Base-by-base conservation (phyloP, 192 early-diverging fungal genomes). In the Podila clonocystis region DNA sequence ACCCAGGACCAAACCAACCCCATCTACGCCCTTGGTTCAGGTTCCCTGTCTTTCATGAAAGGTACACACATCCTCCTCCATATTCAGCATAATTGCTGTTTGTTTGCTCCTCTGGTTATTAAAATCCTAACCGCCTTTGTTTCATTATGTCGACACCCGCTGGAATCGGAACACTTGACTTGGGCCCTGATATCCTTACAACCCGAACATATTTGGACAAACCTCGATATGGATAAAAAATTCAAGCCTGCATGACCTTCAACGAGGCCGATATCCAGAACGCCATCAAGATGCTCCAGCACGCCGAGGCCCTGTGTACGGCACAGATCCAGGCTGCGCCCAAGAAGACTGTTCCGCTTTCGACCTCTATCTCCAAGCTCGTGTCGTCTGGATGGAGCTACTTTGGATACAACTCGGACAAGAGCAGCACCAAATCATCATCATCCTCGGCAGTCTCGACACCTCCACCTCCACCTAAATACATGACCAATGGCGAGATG, bases 41-140 rank as follows among this genome's bases (percentile, higher is more conserved):
- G 88, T 30, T 75, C 79, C 28, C 79, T 89, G 33, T 84, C 86
- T 20, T 89, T 89, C 66, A 74, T 89, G 50, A 89, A 89, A 86
- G 88, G 88, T 89, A 84, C 29, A 31, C 34, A 30, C 50, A 15
- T 50, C 50, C 50, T 59, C 2, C 3, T 28, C 13, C 1, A 50
- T 50, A 24, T 65, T 41, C 41, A 65, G 29, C 12, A 31, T 19
- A 50, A 31, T 11, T 2, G 36, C 7, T 0, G 38, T 19, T 49
- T 24, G 3, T 33, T 24, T 58, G n/a, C 17, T 48, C 52, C 0
- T 15, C 57, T 13, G 3, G 3, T 26, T 24, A 55, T 55, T 55
- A 6, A 55, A 55, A 55, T 45, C 41, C 13, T 45, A 12, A 45
- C 41, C 41, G 2, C 41, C 4, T 45, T 45, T 45, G 13, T 15